Conservation (phyloP, 1,284 basidiomycete genomes). For the Sporisorium sorghi region DNA sequence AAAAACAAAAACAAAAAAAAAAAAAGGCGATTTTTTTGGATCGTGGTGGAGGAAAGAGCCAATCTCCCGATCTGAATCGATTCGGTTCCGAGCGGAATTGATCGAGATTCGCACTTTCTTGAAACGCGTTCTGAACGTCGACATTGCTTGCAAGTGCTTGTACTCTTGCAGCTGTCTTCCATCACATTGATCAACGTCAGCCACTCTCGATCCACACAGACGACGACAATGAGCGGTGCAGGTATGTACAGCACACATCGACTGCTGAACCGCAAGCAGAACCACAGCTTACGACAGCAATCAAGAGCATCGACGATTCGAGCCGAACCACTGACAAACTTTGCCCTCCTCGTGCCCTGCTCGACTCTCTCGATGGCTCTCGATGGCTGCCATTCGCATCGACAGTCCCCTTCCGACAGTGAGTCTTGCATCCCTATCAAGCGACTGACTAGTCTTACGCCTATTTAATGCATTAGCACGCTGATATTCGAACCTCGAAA, state of each 20-base stretch:
- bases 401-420: conserved; percentile 55
- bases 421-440: conserved; percentile 4
- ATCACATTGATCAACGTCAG: conserved; percentile 30
- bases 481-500: not conserved
- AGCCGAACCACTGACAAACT: conserved; percentile 12
- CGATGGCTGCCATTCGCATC: not conserved
- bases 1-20: too few relatives aligned
- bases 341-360: not conserved
- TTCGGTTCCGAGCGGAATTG: conserved; percentile 39
- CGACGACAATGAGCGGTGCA: conserved; percentile 47
- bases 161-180: not conserved
- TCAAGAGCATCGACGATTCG: not conserved
- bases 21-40: conserved; percentile 8
- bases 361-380: not conserved
- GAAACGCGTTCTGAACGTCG: conserved; percentile 15
- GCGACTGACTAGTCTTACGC: too few relatives aligned
- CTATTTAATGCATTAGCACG: not conserved
- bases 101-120: conserved; percentile 16
- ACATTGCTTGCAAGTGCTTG: not conserved
- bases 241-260: conserved; percentile 10
- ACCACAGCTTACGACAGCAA: not conserved
- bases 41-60: conserved; percentile 9
- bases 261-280: not conserved
- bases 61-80: conserved; percentile 30
- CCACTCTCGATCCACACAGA: conserved; percentile 10